Conservation (phyloP, 2,329 filamentous ascomycete species). For the Aspergillus terreus region DNA sequence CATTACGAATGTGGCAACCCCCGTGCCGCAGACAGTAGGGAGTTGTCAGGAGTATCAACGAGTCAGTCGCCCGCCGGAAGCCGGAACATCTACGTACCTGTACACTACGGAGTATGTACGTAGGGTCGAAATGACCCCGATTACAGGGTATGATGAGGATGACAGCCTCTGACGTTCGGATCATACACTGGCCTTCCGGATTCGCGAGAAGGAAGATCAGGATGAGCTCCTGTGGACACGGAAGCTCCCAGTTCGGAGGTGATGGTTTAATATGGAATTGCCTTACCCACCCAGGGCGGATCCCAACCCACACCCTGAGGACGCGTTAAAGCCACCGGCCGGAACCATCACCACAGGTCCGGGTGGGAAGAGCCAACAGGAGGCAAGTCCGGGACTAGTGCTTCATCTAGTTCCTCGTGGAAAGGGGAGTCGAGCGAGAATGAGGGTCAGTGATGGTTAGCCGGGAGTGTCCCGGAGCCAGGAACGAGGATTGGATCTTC, state of each 20-base stretch:
- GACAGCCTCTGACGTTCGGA: no score
- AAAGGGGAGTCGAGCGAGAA: conserved; percentile 1
- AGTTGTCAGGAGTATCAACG: not conserved
- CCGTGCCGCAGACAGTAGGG: not conserved
- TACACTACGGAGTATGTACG: no score
- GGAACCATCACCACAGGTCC: conserved; percentile 13
- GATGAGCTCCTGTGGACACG: conserved; percentile 13
- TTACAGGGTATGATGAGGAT: no score
- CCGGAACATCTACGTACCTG: no score
- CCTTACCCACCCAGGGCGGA: conserved; percentile 17
- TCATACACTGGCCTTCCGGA: not conserved
- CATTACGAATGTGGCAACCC: no score
- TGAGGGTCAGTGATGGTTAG: conserved; percentile 1
- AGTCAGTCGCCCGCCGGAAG: no score
- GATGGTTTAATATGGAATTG: conserved; percentile 16
- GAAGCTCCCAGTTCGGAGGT: conserved; percentile 12
- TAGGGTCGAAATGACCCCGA: no score
- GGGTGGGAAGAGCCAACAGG: conserved; percentile 4
- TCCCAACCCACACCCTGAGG: conserved; percentile 13
- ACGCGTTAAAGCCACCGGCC: conserved; percentile 7
- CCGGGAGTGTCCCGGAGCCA: conserved; percentile 10
- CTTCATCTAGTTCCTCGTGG: not conserved
- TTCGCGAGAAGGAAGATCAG: not conserved
- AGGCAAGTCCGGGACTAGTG: conserved; percentile 5
- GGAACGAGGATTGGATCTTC: conserved; percentile 9